Base-by-base conservation (phyloP, 75 land plant species). In the Chamaecyparis obtusa region DNA sequence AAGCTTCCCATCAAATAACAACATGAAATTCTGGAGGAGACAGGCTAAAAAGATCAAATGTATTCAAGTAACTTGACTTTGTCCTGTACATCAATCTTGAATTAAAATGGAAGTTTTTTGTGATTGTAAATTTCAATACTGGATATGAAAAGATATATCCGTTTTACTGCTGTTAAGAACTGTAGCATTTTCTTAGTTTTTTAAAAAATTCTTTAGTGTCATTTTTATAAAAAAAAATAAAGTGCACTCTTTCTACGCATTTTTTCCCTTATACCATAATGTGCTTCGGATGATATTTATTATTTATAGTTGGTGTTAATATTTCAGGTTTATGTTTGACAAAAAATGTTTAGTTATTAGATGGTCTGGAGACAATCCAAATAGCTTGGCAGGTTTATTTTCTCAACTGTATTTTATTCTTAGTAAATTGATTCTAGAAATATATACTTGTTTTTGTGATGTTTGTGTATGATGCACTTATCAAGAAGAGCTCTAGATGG, bases 331-430 rank as follows among this genome's bases (percentile, higher is more conserved):
- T 74, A 76, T 90, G 32, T 98, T 98, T 88, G 92, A 89, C 76
- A 89, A 89, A 39, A 88, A 90, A 24, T 98, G 99, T 89, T 83
- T 96, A 78, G 93, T 96, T 83, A 88, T 96, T 90, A 96, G 96
- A 85, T 98, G 99, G 99, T 95, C 99, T 77, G 99, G 99, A 78
- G 99, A 98, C 87, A 98, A 98, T 85, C 99, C 97, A 35, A 97
- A 98, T 88, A 98, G 99, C 85, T 88, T 98, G 76, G 99, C 99
- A 92, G 99, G 99, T 96, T 55, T 30, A 19, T 64, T 69, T 87
- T 69, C 30, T 44, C 84, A 37, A 32, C n/a, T 2, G 39, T 15
- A 83, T 69, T 82, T 86, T 19, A n/a, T 76, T 72, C 87, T 32
- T 30, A 17, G 4, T 17, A 35, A 33, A 37, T 33, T 51, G 10